Conservation (phyloP, 192 early-diverging fungal species). For the Entomortierella lignicola region DNA sequence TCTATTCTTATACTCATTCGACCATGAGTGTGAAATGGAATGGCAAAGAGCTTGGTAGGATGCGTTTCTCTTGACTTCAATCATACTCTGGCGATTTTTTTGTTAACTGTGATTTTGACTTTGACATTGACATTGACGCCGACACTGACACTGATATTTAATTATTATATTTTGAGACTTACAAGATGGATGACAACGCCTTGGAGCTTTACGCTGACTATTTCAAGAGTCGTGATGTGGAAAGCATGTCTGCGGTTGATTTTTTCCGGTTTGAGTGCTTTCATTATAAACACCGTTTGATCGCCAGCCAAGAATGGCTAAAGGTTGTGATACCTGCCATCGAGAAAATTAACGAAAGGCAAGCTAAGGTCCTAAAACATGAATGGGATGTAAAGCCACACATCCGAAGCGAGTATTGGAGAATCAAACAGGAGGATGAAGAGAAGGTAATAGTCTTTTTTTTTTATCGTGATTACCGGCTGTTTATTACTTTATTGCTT, state of each 20-base stretch:
- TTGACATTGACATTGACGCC: no score
- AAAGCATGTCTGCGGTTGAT: constrained; percentile 1
- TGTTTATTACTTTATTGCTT: no score
- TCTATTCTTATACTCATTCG: constrained; percentile 13
- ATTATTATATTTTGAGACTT: not conserved
- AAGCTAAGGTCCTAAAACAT: not conserved
- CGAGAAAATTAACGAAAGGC: constrained; percentile 4
- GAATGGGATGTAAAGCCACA: no score
- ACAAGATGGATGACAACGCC: not conserved
- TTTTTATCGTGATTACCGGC: no score
- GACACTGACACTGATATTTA: no score
- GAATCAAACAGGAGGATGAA: no score
- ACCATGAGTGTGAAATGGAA: constrained; percentile 8
- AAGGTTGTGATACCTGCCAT: not conserved
- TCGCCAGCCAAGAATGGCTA: not conserved
- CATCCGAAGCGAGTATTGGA: no score
- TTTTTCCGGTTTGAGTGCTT: constrained; percentile 3
- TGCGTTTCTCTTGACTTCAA: constrained; percentile 30
- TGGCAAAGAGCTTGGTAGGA: constrained; percentile 26
- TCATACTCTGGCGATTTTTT: constrained; percentile 3
- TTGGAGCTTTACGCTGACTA: not conserved
- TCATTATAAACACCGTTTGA: not conserved
- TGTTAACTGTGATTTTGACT: no score
- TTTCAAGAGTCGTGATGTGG: not conserved
- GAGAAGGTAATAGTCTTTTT: no score